phyloP scores from a whole-genome alignment of 768 basidiomycete species.

The Lentinus tigrinus region DNA sequence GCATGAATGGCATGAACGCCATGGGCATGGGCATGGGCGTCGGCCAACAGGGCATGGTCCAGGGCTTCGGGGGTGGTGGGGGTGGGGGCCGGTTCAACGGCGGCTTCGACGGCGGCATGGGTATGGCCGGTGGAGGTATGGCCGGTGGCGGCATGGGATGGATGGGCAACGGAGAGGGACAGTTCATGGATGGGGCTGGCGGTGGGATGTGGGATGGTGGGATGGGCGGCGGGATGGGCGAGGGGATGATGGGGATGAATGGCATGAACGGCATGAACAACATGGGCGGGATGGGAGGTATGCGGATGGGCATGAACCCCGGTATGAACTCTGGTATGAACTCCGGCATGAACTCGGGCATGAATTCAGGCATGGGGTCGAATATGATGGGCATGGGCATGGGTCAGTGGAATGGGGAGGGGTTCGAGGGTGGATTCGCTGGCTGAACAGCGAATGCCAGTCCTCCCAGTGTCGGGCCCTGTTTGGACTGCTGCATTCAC shows the following conservation, averaged over 20 bases:
- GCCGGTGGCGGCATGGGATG: constrained; percentile 29
- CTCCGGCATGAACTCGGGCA: constrained; percentile 20
- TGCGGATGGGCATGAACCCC: constrained; percentile 26
- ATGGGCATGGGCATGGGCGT: constrained; percentile 18
- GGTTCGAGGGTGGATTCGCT: constrained; percentile 32
- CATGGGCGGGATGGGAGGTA: constrained; percentile 25
- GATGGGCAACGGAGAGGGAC: constrained; percentile 34
- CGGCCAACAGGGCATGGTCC: constrained; percentile 15
- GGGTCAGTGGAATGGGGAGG: constrained; percentile 36
- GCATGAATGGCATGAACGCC: constrained; percentile 33
- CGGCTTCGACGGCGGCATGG: constrained; percentile 19
- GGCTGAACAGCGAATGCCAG: constrained; percentile 22
- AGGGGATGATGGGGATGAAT: constrained; percentile 21
- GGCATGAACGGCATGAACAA: constrained; percentile 14
- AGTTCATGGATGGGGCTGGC: constrained; percentile 26
- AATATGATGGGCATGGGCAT: constrained; percentile 34
- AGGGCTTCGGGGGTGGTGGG: constrained; percentile 20
- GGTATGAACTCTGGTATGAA: constrained; percentile 11
- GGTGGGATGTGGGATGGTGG: constrained; percentile 36
- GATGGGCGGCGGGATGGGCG: constrained; percentile 25
- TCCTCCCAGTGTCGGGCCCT: too few species aligned
- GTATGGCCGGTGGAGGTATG: constrained; percentile 8
- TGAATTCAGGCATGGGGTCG: constrained; percentile 15
- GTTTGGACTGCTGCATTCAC: not conserved
- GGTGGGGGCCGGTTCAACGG: constrained; percentile 22